phyloP scores from a whole-genome alignment of 2,329 filamentous ascomycete species.

The Colletotrichum lini region DNA sequence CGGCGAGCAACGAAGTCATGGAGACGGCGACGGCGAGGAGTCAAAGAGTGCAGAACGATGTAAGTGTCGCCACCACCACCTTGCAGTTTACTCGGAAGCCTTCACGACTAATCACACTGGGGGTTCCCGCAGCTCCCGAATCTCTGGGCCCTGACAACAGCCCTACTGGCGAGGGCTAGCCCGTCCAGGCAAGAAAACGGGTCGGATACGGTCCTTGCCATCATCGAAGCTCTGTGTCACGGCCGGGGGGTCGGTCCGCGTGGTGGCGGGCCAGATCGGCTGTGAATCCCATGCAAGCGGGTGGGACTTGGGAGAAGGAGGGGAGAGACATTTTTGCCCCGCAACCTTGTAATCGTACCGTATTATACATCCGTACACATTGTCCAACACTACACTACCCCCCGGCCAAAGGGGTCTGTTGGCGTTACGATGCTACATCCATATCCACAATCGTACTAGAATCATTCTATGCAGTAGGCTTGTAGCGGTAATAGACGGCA shows the following conservation, averaged over 20 bases:
- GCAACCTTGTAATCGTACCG: background rate
- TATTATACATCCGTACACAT: background rate
- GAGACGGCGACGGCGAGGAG: background rate
- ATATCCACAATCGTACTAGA: too few relatives aligned
- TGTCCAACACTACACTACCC: too few relatives aligned
- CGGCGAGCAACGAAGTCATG: background rate
- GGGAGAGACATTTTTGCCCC: background rate
- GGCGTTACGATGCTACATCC: too few relatives aligned
- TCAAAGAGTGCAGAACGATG: background rate
- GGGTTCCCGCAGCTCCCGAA: slow-evolving; percentile 1
- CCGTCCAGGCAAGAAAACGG: background rate
- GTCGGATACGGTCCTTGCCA: background rate
- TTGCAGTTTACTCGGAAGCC: background rate
- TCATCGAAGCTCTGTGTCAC: slow-evolving; percentile 16
- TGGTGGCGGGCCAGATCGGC: background rate
- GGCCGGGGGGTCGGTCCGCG: background rate
- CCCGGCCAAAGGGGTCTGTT: too few relatives aligned
- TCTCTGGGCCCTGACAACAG: slow-evolving; percentile 14
- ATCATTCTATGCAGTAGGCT: too few relatives aligned
- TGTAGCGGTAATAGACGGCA: too few relatives aligned
- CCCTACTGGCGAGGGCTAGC: background rate
- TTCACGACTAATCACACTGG: background rate
- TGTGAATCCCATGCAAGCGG: background rate
- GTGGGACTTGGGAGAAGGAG: background rate
- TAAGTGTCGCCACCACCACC: background rate